Base-by-base conservation (phyloP, 1,139 yeast species). In the Ashbya aceris region DNA sequence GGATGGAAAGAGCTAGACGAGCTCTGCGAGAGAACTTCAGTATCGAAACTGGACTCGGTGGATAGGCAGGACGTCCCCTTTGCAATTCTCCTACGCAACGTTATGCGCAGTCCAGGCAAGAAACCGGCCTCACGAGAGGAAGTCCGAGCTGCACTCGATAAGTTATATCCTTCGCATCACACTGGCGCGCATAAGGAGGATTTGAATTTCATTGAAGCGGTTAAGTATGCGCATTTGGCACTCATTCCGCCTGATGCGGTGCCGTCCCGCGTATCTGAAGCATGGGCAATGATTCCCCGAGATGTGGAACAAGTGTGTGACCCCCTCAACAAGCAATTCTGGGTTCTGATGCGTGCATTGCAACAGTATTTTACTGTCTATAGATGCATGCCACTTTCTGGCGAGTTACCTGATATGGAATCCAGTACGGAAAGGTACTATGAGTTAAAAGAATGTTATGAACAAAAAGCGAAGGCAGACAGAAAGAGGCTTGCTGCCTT, bases 381-480 rank as follows among this genome's bases (percentile, higher is more conserved):
- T n/a, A 62, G 66, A 2, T 55, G 61, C 14, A 62, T 83, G 20
- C 96, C 96, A 0, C 65, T 86, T 2, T 70, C 82, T 2, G 96
- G 95, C 0, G 72, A 68, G 1, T 58, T 89, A 9, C 96, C 96
- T 0, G 97, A 89, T 60, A 89, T 91, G 96, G 83, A 84, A 29
- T 76, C 95, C 0, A 79, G 79, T 49, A 80, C 96, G 0, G 63
- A 63, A 10, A 70, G 70, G 41, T 91, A 83, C 57, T 68, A 81
- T 8, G 58, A 55, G 6, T 61, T 91, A 40, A 83, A 80, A 55
- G 58, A 58, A 1, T 53, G 85, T 11, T 87, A 83, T 56, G 64
- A 69, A 14, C 64, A 61, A 1, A 83, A 82, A 53, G 82, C 86
- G 1, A 47, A 52, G 5, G 39, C 46, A 2, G 96, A 87, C 57